phyloP scores from a whole-genome alignment of 208 protist species.

The Acanthamoeba polyphaga region DNA sequence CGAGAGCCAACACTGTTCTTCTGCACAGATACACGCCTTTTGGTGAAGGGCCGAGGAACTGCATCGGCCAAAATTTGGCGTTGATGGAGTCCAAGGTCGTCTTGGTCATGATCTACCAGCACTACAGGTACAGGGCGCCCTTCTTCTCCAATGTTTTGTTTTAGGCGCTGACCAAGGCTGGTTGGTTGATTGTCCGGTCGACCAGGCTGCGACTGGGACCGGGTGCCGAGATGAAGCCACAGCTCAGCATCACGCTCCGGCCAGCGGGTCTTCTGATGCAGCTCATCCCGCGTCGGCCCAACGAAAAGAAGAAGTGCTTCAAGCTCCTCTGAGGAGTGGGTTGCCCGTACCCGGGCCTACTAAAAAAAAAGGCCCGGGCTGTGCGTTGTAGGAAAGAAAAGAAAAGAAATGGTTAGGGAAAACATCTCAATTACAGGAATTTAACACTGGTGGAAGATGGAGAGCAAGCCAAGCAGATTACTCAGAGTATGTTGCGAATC shows the following conservation, averaged over 20 bases:
- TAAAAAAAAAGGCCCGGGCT: no score
- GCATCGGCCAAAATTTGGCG: constrained; percentile 59
- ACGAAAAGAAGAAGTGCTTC: constrained; percentile 21
- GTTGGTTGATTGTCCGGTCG: neutral
- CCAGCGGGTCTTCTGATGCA: constrained; percentile 29
- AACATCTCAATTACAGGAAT: no score
- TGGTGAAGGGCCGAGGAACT: constrained; percentile 53
- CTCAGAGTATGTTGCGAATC: neutral
- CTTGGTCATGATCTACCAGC: constrained; percentile 31
- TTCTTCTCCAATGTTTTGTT: neutral
- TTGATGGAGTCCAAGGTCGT: constrained; percentile 69
- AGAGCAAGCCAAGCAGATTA: neutral
- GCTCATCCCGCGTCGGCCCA: constrained; percentile 20
- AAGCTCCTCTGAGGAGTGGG: neutral
- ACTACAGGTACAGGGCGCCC: neutral
- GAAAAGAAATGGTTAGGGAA: no score
- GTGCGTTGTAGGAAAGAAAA: no score
- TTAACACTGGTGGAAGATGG: neutral
- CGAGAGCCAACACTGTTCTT: neutral
- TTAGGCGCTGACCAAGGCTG: neutral
- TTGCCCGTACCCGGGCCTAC: no score
- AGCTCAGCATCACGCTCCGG: constrained; percentile 59
- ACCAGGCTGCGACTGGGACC: constrained; percentile 4
- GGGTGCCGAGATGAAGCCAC: constrained; percentile 17
- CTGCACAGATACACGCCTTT: constrained; percentile 1